A percentile compares a stretch with the other conserved stretches of the same genome.
Conservation (phyloP, 139 green algal genomes). For the Monoraphidium neglectum region DNA sequence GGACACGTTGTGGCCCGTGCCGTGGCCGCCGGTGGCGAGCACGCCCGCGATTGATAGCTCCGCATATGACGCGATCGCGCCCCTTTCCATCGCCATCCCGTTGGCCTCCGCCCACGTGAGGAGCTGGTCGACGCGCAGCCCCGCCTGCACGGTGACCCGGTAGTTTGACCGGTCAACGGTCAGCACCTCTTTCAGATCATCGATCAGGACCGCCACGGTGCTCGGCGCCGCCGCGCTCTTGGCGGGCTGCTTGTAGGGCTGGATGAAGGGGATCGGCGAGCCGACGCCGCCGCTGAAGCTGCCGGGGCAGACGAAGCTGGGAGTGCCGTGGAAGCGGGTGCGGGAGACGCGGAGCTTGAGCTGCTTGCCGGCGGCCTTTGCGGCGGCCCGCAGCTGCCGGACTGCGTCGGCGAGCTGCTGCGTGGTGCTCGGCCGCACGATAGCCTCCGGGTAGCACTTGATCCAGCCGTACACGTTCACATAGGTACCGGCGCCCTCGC, state of each 20-base stretch:
- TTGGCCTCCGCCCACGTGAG: constrained; percentile 23
- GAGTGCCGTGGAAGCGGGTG: constrained; percentile 15
- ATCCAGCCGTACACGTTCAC: constrained; percentile 10
- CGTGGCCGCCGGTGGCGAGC: constrained; percentile 18
- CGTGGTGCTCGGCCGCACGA: constrained; percentile 11
- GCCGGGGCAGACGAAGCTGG: constrained; percentile 16
- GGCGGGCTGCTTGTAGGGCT: not conserved
- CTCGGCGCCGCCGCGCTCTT: constrained; percentile 9
- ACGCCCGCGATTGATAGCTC: constrained; percentile 24
- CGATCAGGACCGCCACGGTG: constrained; percentile 10
- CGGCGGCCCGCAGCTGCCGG: constrained; percentile 17
- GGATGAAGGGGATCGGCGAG: constrained; percentile 3
- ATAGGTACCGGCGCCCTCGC: not conserved
- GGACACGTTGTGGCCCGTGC: constrained; percentile 22
- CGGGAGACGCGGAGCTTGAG: constrained; percentile 17
- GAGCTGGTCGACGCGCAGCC: constrained; percentile 8
- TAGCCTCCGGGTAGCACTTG: constrained; percentile 21
- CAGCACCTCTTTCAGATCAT: constrained; percentile 12
- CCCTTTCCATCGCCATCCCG: constrained; percentile 4
- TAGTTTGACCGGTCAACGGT: constrained; percentile 10
- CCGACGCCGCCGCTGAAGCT: not conserved
- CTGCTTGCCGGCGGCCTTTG: constrained; percentile 6
- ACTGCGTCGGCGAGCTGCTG: constrained; percentile 21
- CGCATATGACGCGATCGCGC: constrained; percentile 17
- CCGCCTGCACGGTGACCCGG: constrained; percentile 13